Base-by-base conservation (phyloP, 2,329 filamentous ascomycete genomes). In the Dichotomopilus funicola region DNA sequence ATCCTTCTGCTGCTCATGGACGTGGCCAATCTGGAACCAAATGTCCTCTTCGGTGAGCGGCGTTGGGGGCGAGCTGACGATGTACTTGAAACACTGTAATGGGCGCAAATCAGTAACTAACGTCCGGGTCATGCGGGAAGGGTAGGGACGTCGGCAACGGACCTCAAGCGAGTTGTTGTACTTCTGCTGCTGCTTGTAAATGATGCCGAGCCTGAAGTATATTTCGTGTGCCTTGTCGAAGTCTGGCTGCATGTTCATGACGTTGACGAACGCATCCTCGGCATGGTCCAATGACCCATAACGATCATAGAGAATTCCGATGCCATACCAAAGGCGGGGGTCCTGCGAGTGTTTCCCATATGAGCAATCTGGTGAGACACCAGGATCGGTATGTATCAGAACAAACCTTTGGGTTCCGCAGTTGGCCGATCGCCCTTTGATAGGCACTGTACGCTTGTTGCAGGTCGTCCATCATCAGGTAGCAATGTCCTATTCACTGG, bases 211-310 rank as follows among this genome's bases (percentile, higher is more conserved):
- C 34, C 94, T 85, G 74, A 99, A 99, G 72, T 97, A 99, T 53
- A 99, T 97, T 71, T 99, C 94, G 67, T 97, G 97, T 55, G 92
- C 91, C 79, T 99, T 99, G 68, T 99, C 94, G 64, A 97, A 97
- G 64, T 91, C 87, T 4, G 92, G 94, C 66, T 96, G 88, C 87
- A 99, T 97, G 64, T 90, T 87, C 94, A 99, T 97, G 60, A 99
- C 94, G 68, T 97, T 90, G 2, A 92, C 96, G 69, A 97, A 97
- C 5, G 94, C 94, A 70, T 97, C 94, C 71, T 97, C 94, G 63
- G 94, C 94, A 70, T 97, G 95, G 66, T 99, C 94, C 47, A 96
- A 81, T 34, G 91, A 96, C 6, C 94, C 94, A 67, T 97, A 99
- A 51, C 94, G 81, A 70, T 99, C 94, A 64, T 99, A 99, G 1